Evolutionary conservation across 116 monocot genomes (phyloP), one percentile per base, ranked within the genome.

Genomic region (Phalaenopsis hybrid): DNA sequence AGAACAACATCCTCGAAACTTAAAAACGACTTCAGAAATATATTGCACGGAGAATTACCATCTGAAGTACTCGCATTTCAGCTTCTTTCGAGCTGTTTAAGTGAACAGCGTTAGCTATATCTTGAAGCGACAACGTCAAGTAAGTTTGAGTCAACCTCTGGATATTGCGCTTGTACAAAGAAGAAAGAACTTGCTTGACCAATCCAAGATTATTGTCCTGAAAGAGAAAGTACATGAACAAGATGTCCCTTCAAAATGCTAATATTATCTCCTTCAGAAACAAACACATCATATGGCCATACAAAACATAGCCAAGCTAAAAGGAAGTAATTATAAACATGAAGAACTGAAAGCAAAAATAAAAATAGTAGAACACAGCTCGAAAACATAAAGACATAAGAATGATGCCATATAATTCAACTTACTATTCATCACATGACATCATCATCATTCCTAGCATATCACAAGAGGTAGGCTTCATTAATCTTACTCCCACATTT

Each of bases 81-180:
- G 98, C 98, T 82, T 98, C 98, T 87, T 88, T 94, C n/a, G 98
- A 68, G 44, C 85, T 88, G 61, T 81, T 89, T 33, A 98, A 91
- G 49, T 98, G 90, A 58, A 92, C 95, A 44, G 89, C 82, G 59
- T 80, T 92, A 61, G 98, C 92, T 88, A 99, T 99, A 84, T 99
- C 98, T 88, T 99, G 92, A 37, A 99, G 93, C 15, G 98, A 95
- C 48, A 99, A 83, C 17, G 98, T 98, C 74, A 98, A 80, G 83
- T 95, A 98, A 70, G 95, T 95, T 79, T 98, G 98, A n/a, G 98
- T 98, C 65, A 94, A 80, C 80, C 98, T 94, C 74, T 94, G 98
- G 63, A 98, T 95, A 88, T 95, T 95, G 15, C 90, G 89, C 74
- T 95, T 98, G 84, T 93, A 98, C 44, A 98, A 80, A 51, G 98